Evolutionary conservation across 495 filamentous ascomycete species (phyloP).

Genomic region (Aspergillus bertholletiae): DNA sequence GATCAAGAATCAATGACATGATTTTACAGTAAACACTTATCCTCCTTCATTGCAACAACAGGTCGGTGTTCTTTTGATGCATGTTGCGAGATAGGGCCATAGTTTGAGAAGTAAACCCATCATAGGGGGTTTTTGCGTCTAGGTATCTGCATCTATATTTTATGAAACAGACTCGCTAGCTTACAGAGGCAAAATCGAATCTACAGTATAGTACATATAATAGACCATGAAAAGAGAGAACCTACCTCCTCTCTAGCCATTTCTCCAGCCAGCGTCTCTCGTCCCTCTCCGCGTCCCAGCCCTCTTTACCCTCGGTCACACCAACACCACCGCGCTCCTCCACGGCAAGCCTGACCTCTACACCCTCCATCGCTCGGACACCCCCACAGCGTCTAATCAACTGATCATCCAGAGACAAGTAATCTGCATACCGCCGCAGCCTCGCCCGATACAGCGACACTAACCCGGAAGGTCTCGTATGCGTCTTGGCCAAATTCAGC

Average conservation of each 20-base stretch:
- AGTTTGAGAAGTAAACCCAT: background rate
- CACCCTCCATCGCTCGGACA: constrained; percentile 42
- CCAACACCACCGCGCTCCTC: constrained; percentile 44
- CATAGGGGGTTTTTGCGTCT: background rate
- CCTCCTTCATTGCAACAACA: too few relatives aligned
- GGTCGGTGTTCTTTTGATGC: too few relatives aligned
- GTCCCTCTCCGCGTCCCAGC: constrained; percentile 21
- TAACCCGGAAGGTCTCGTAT: constrained; percentile 25
- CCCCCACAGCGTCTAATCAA: constrained; percentile 52
- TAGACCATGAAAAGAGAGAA: background rate
- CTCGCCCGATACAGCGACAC: constrained; percentile 39
- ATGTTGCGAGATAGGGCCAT: background rate
- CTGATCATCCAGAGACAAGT: constrained; percentile 56
- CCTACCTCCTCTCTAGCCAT: constrained; percentile 28
- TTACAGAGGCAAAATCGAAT: background rate
- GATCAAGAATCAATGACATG: background rate
- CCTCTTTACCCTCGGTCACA: constrained; percentile 16
- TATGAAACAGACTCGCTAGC: background rate
- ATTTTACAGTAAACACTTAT: background rate
- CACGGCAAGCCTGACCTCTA: constrained; percentile 56
- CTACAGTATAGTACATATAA: constrained; percentile 1
- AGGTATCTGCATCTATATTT: background rate
- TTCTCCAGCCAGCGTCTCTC: constrained; percentile 36
- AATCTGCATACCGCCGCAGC: constrained; percentile 42
- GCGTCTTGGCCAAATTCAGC: constrained; percentile 42